Conservation (phyloP, 768 basidiomycete species). For the Panaeolus cyanescens region DNA sequence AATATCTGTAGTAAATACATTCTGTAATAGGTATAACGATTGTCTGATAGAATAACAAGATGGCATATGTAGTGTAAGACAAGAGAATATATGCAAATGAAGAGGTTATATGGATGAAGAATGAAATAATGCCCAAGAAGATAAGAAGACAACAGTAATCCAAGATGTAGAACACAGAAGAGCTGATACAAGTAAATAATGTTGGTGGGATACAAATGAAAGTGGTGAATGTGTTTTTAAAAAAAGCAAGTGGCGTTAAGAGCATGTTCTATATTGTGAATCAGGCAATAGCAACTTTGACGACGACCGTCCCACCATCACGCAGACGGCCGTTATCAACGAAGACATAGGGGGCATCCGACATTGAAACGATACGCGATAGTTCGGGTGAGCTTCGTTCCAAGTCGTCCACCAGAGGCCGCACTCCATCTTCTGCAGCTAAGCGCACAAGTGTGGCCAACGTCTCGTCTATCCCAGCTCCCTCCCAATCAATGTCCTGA, state of each 20-base stretch:
- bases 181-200: not conserved
- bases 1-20: slow-evolving; percentile 1
- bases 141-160: slow-evolving; percentile 1
- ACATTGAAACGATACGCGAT: slow-evolving; percentile 49
- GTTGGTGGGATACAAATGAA: not conserved
- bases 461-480: slow-evolving; percentile 64
- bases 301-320: slow-evolving; percentile 46
- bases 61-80: not conserved
- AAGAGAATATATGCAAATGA: not conserved
- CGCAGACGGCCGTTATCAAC: slow-evolving; percentile 36
- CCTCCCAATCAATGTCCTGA: slow-evolving; percentile 85
- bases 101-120: slow-evolving; percentile 5
- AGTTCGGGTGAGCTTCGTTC: slow-evolving; percentile 17
- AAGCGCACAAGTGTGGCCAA: slow-evolving; percentile 42
- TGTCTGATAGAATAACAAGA: not conserved
- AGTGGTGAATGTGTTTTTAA: not conserved
- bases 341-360: slow-evolving; percentile 56
- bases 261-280: not conserved
- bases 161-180: not conserved
- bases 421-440: slow-evolving; percentile 41
- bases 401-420: slow-evolving; percentile 49
- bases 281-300: slow-evolving; percentile 36
- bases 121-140: slow-evolving; percentile 6
- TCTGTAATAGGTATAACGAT: slow-evolving; percentile 1
- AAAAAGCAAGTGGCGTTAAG: not conserved